A percentile compares a stretch with the other conserved stretches of the same genome.
phyloP scores from a whole-genome alignment of 2,329 filamentous ascomycete species.

The Ascochyta koolunga region DNA sequence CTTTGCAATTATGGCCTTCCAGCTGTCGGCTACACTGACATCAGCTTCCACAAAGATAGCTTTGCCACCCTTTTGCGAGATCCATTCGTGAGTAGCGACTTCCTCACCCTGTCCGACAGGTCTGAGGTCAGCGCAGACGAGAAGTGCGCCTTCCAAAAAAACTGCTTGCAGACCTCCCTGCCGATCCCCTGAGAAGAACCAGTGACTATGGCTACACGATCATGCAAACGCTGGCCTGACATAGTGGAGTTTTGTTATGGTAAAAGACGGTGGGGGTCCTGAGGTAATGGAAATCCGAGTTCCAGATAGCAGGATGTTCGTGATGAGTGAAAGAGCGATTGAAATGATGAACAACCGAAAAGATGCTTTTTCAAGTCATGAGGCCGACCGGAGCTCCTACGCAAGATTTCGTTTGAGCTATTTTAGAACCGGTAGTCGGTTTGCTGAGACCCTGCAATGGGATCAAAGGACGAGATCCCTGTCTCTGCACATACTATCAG shows the following conservation, averaged over 20 bases:
- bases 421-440: neutral
- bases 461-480: neutral
- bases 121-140: conserved; percentile 14
- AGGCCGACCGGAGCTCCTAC: neutral
- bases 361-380: neutral
- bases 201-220: conserved; percentile 36
- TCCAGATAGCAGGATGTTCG: neutral
- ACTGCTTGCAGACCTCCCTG: conserved; percentile 27
- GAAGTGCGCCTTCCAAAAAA: conserved; percentile 14
- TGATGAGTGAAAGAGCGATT: neutral
- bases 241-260: neutral
- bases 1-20: conserved; percentile 26
- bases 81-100: conserved; percentile 28
- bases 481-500: neutral
- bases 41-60: conserved; percentile 40
- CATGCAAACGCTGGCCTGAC: conserved; percentile 11
- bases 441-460: neutral
- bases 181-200: conserved; percentile 38
- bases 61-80: conserved; percentile 19
- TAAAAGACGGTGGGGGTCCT: neutral
- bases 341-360: neutral
- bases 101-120: conserved; percentile 8
- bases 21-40: conserved; percentile 37
- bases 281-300: neutral
- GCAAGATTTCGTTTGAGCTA: neutral